Conservation (phyloP, 495 filamentous ascomycete genomes). For the Xylaria intraflava region DNA sequence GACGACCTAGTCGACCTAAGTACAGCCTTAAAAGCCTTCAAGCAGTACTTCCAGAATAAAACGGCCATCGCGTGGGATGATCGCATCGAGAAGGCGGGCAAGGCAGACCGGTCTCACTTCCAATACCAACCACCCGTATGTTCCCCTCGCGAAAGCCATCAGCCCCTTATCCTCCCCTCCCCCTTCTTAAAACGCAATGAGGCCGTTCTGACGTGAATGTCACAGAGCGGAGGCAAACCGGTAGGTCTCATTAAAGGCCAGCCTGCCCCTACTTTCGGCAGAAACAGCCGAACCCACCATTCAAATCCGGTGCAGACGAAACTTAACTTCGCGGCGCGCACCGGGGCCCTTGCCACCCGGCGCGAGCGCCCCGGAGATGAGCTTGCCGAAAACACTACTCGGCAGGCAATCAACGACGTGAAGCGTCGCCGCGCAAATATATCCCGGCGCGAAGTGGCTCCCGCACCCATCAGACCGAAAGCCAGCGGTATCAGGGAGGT, state of each 20-base stretch:
- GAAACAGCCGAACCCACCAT: not conserved
- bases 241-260: constrained; percentile 15
- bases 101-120: constrained; percentile 14
- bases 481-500: not conserved
- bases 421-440: not conserved
- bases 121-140: constrained; percentile 35
- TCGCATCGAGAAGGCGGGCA: constrained; percentile 25
- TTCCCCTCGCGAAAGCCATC: not conserved
- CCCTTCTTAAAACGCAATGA: not conserved
- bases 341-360: too few relatives aligned
- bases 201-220: not conserved
- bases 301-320: too few relatives aligned
- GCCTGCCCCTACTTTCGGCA: not conserved
- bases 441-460: not conserved
- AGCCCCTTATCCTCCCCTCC: not conserved
- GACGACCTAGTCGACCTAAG: constrained; percentile 20
- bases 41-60: constrained; percentile 49
- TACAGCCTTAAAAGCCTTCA: constrained; percentile 42
- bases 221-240: constrained; percentile 33
- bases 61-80: constrained; percentile 52
- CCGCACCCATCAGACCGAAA: not conserved
- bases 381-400: not conserved
- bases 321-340: not conserved
- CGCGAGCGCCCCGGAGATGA: not conserved
- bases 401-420: not conserved